Percentiles rank a stretch among this genome's conserved stretches.
Evolutionary conservation across 331 rosid species (phyloP).

Genomic region (Ulmus americana): DNA sequence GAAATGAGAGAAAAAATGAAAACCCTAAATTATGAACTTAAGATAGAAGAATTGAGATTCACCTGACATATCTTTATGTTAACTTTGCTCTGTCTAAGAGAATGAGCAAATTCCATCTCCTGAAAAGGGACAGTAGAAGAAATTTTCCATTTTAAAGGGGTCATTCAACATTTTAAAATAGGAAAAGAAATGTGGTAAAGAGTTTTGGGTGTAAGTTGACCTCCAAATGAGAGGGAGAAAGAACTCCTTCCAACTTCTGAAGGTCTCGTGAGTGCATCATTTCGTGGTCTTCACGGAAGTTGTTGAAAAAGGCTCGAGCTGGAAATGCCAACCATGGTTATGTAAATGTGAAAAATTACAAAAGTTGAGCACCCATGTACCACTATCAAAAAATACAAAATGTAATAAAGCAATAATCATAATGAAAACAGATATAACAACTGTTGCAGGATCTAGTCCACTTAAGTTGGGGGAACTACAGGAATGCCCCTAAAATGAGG

Average conservation of each 20-base stretch:
- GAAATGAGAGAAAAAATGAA: background rate
- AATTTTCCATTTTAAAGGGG: conserved; percentile 11
- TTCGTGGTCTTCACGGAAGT: conserved; percentile 85
- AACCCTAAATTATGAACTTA: background rate
- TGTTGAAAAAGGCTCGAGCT: conserved; percentile 74
- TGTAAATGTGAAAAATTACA: conserved; percentile 20
- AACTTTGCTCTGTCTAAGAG: conserved; percentile 80
- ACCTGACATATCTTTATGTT: conserved; percentile 93
- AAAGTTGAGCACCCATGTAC: conserved; percentile 5
- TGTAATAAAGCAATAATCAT: background rate
- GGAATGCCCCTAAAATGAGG: too few relatives aligned
- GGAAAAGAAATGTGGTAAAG: conserved; percentile 4
- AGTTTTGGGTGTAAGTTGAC: conserved; percentile 28
- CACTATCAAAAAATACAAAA: background rate
- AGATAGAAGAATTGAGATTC: conserved; percentile 23
- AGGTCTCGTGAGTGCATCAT: conserved; percentile 82
- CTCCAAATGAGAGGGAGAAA: conserved; percentile 82
- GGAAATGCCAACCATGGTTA: conserved; percentile 29
- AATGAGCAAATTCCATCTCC: conserved; percentile 98
- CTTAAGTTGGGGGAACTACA: too few relatives aligned
- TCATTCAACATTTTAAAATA: conserved; percentile 14
- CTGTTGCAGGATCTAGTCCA: background rate
- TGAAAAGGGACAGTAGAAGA: conserved; percentile 24
- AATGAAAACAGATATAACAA: background rate
- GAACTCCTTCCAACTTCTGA: conserved; percentile 88